phyloP scores from a whole-genome alignment of 2,329 filamentous ascomycete genomes.

The Scytalidium lignicola region DNA sequence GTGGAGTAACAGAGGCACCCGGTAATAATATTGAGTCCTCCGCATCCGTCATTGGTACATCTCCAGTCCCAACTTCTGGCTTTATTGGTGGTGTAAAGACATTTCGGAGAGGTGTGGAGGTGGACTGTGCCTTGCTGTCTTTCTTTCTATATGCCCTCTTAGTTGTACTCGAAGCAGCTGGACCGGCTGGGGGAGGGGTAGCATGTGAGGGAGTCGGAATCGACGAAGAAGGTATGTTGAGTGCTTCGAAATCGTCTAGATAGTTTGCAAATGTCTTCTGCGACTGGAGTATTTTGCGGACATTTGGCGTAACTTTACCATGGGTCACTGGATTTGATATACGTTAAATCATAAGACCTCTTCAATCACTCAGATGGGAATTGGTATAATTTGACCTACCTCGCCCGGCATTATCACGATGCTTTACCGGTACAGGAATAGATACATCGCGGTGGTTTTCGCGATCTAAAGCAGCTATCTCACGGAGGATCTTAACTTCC shows the following conservation, averaged over 20 bases:
- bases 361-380: not conserved
- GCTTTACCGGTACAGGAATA: slow-evolving; percentile 62
- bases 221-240: slow-evolving; percentile 39
- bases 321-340: slow-evolving; percentile 18
- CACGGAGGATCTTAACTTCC: slow-evolving; percentile 73
- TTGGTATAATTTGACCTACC: slow-evolving; percentile 21
- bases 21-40: slow-evolving; percentile 10
- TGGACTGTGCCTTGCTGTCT: slow-evolving; percentile 11
- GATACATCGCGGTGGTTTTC: slow-evolving; percentile 70
- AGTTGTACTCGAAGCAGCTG: slow-evolving; percentile 18
- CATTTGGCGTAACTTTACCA: slow-evolving; percentile 39
- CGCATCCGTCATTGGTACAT: slow-evolving; percentile 34
- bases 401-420: slow-evolving; percentile 37
- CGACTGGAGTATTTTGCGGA: slow-evolving; percentile 71
- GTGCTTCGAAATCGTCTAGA: slow-evolving; percentile 71
- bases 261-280: slow-evolving; percentile 83
- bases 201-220: slow-evolving; percentile 27
- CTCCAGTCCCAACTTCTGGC: slow-evolving; percentile 28
- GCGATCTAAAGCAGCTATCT: slow-evolving; percentile 75
- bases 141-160: slow-evolving; percentile 26
- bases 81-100: slow-evolving; percentile 16
- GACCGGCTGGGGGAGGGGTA: slow-evolving; percentile 17
- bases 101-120: slow-evolving; percentile 14
- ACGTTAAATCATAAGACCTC: not conserved
- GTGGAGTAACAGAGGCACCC: slow-evolving; percentile 8